Evolutionary conservation across 345 rosid genomes (phyloP), one percentile per base, ranked within the genome.

Genomic region (Sapria himalayana): DNA sequence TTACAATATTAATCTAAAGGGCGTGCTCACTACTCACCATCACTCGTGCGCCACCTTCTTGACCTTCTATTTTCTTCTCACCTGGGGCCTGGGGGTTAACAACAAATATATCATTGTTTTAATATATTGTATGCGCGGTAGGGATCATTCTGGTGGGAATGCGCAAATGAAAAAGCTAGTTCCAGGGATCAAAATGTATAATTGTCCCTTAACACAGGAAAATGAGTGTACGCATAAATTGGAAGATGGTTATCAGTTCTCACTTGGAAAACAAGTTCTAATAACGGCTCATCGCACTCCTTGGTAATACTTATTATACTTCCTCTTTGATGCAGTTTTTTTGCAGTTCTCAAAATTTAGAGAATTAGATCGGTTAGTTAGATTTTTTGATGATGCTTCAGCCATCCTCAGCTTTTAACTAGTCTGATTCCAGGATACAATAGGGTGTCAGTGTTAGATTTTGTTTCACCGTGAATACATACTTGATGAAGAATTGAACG

Each of bases 131-230:
- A 10, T 8, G 4, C 43, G 19, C 48, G 55, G 24, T 24, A 81
- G 92, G 97, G 94, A 81, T 62, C 97, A 86, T 58, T 85, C 94
- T 4, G 91, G 94, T 34, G 94, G 97, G 4, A 86, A 86, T 46
- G 82, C 67, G 21, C 74, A 70, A 66, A 71, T 86, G 3, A 86
- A 69, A 72, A 45, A 64, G 52, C 53, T 78, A 46, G 46, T 86
- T 14, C 78, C 81, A n/a, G 93, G 65, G 33, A 71, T 86, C 50
- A 67, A 70, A 62, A 76, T 86, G 5, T 86, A 69, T 18, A 94
- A 92, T 19, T 92, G 94, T 38, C 78, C 97, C 17, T 25, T 78
- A n/a, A 94, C 81, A 59, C 64, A 73, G 33, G 97, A 81, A 11
- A 59, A 56, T 49, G 92, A 74, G 10, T 86, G 94, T 57, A 76